Conservation (phyloP, 139 green algal genomes). For the Chlorella sp. region DNA sequence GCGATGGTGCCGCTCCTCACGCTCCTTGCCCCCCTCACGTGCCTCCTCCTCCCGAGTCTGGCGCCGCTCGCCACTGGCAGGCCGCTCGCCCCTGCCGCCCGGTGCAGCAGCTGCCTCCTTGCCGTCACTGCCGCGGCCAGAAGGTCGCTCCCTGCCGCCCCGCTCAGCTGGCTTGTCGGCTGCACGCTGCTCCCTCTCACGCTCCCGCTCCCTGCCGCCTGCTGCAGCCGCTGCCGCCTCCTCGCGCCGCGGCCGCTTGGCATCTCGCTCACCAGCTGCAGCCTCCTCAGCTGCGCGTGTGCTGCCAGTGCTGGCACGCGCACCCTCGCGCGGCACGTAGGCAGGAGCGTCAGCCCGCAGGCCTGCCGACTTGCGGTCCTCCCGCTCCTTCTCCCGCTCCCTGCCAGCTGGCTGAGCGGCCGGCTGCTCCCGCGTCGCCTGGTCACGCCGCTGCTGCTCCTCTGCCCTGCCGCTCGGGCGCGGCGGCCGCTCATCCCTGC, state of each 20-base stretch:
- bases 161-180: not conserved
- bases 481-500: slow-evolving; percentile 1
- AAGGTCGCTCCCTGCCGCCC: not conserved
- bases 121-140: not conserved
- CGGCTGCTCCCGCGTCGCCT: not conserved
- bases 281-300: slow-evolving; percentile 8
- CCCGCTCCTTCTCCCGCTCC: not conserved
- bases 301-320: slow-evolving; percentile 15
- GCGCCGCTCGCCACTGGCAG: not conserved
- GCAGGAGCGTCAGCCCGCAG: not conserved
- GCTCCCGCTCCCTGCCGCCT: not conserved
- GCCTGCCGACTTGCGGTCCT: not conserved
- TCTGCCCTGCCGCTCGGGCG: not conserved
- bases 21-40: not conserved
- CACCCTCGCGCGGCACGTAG: not conserved
- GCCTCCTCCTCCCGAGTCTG: not conserved
- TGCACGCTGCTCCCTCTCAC: not conserved
- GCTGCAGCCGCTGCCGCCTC: slow-evolving; percentile 3
- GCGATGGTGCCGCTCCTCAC: not conserved
- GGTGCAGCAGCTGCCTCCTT: not conserved
- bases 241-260: slow-evolving; percentile 22
- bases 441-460: not conserved
- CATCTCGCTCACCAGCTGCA: not conserved
- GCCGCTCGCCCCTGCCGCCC: not conserved
- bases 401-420: not conserved